Evolutionary conservation across 2,329 filamentous ascomycete genomes (phyloP).

Genomic region (Sporothrix euskadiensis): DNA sequence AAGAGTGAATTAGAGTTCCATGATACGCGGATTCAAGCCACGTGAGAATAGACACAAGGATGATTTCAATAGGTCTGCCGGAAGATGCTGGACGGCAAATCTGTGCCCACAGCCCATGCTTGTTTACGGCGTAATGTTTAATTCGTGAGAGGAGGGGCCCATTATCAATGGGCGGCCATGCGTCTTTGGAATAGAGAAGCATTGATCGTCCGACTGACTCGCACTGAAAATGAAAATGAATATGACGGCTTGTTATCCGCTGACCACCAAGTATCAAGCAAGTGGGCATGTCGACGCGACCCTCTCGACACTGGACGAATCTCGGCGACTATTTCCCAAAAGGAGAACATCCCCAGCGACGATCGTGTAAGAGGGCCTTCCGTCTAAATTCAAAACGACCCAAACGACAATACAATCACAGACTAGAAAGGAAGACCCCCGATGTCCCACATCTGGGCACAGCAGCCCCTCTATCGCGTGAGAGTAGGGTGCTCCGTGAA

Average conservation of each 20-base stretch:
- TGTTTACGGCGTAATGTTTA: not conserved
- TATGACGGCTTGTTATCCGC: not conserved
- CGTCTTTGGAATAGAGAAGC: not conserved
- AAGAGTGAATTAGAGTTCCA: not conserved
- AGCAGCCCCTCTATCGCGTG: constrained; percentile 4
- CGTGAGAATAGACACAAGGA: not conserved
- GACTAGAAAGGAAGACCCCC: not conserved
- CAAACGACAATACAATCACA: not conserved
- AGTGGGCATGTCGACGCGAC: not conserved
- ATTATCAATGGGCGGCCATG: constrained; percentile 1
- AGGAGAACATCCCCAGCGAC: not conserved
- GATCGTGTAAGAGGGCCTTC: not conserved
- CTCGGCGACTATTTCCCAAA: not conserved
- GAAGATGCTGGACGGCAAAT: not conserved
- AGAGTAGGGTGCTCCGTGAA: not conserved
- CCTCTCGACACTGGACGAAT: not conserved
- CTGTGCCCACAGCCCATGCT: not conserved
- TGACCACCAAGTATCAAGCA: not conserved
- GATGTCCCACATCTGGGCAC: not conserved
- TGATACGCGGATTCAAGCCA: not conserved
- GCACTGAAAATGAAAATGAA: not conserved
- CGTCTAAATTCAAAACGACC: not conserved
- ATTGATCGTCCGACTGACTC: not conserved
- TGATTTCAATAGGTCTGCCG: not conserved
- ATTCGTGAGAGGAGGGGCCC: not conserved